phyloP scores from a whole-genome alignment of 352 stramenopile genomes.

The Blastocystis sp. region DNA sequence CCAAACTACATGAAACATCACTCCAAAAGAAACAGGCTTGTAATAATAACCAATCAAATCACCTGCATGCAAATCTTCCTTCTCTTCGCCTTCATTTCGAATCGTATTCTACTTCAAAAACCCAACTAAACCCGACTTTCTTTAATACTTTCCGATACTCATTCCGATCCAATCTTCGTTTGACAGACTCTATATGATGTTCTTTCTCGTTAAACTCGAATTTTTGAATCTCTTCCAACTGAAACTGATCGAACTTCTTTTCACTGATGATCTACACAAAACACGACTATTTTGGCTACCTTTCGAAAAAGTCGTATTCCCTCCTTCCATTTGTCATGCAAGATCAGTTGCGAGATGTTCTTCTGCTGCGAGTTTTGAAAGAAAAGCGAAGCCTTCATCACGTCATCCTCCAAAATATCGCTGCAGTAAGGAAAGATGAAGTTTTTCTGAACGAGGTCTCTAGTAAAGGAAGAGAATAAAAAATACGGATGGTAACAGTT shows the following conservation, averaged over 20 bases:
- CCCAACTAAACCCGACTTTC: neutral
- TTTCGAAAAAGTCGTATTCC: neutral
- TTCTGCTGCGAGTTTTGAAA: too few relatives aligned
- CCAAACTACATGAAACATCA: conserved; percentile 4
- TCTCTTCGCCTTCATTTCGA: neutral
- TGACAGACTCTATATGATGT: too few relatives aligned
- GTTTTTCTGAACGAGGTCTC: neutral
- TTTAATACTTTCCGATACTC: neutral
- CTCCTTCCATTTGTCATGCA: neutral
- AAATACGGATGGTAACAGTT: conserved; percentile 20
- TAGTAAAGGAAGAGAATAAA: neutral
- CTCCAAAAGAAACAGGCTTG: neutral
- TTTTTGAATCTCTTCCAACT: neutral
- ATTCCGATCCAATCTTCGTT: too few relatives aligned
- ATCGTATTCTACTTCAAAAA: conserved; percentile 26
- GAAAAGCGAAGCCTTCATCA: too few relatives aligned
- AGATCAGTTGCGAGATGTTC: too few relatives aligned
- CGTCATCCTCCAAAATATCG: neutral
- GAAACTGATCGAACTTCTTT: neutral
- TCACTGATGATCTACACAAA: neutral
- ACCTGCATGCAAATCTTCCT: neutral
- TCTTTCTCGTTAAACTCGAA: neutral
- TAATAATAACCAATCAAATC: conserved; percentile 56
- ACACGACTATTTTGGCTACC: neutral
- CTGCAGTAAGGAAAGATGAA: neutral